Evolutionary conservation across 768 basidiomycete genomes (phyloP), one percentile per base, ranked within the genome.

Genomic region (Tulasnella sp.): DNA sequence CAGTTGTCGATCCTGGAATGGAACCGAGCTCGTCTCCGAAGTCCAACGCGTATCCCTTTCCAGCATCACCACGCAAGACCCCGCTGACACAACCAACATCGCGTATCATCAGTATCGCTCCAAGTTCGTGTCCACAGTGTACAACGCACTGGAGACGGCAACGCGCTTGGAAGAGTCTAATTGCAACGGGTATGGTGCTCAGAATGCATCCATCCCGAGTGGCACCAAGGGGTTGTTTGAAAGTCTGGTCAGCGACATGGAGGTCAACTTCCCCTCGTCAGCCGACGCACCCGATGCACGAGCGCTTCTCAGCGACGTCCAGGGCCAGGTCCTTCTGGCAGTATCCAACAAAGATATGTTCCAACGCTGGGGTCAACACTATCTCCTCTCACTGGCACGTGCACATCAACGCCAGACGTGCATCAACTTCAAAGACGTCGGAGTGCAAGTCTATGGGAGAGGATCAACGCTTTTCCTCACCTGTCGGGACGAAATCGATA

Each of bases 401-500:
- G 54, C 54, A 12, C 41, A 56, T 21, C 54, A 56, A 4, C 22
- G 29, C 42, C 38, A 56, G 42, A 17, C 24, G 54, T 43, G n/a
- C n/a, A 19, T 27, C 24, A 56, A 56, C 54, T 56, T 43, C 15
- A 43, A 56, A 2, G 54, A 56, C 27, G 38, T 43, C 4, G 43
- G 43, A 15, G 15, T 56, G 22, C 44, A 27, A 7, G 22, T 45
- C 7, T 56, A 56, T 42, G 54, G 43, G 34, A 27, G 46, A 3
- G 44, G 62, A 29, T 64, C 63, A 4, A 15, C 53, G 17, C 38
- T 64, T 15, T 64, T 64, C 53, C 29, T 42, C 24, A 21, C 43
- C 1, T 38, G 27, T 22, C 56, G 63, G 2, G 62, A 64, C 52
- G 61, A 58, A 25, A 52, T 64, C 11, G 63, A 64, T 34, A 49